Percentiles rank a stretch among this genome's conserved stretches.
These are phyloP conservation scores for Gaeumannomyces tritici DNA, from an alignment of 2,329 filamentous ascomycete genomes.

Conservation along the genomic window DNA sequence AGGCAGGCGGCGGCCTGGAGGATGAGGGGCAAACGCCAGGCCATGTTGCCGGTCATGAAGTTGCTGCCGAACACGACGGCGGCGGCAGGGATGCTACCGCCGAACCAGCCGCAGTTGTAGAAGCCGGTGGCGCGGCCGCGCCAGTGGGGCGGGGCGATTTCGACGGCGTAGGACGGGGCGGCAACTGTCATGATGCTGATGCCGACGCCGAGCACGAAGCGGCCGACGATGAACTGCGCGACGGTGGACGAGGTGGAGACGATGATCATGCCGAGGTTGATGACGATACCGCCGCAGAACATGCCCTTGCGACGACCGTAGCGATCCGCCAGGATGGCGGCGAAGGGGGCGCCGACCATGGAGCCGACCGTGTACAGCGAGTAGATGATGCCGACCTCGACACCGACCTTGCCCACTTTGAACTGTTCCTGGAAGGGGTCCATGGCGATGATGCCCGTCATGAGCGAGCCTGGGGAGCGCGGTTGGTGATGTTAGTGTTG, in stretches of 20 bases:
- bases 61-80: constrained; percentile 37
- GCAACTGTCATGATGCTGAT: constrained; percentile 38
- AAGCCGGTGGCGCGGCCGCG: constrained; percentile 36
- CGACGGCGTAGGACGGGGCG: constrained; percentile 36
- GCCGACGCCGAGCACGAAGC: constrained; percentile 35
- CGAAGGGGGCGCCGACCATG: constrained; percentile 84
- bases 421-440: constrained; percentile 29
- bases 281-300: constrained; percentile 31
- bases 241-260: constrained; percentile 25
- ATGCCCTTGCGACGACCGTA: constrained; percentile 34
- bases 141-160: constrained; percentile 39
- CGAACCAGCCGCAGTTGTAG: constrained; percentile 46
- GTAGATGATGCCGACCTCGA: constrained; percentile 29
- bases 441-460: constrained; percentile 35
- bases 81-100: constrained; percentile 39
- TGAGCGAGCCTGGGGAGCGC: constrained; percentile 23
- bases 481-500: background rate
- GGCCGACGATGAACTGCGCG: constrained; percentile 33
- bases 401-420: constrained; percentile 24
- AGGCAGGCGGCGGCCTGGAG: constrained; percentile 35
- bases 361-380: constrained; percentile 58
- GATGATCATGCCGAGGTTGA: constrained; percentile 34
- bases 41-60: constrained; percentile 31
- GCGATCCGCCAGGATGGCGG: constrained; percentile 33
- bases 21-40: constrained; percentile 39